Evolutionary conservation across 2,329 filamentous ascomycete genomes (phyloP), one percentile per base, ranked within the genome.

Genomic region (Ilyonectria robusta): DNA sequence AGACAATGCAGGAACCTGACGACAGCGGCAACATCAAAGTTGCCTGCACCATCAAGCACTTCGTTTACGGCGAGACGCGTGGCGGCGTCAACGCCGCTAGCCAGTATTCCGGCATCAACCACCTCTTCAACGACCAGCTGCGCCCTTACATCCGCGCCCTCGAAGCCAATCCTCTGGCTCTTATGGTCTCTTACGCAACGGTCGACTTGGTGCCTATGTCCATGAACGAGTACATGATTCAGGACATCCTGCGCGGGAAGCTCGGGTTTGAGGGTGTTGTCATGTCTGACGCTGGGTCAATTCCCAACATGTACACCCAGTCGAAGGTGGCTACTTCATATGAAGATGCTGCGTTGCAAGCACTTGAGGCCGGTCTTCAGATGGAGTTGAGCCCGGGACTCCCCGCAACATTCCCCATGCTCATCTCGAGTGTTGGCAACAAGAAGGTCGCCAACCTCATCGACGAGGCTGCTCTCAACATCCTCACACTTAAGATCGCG

Each of bases 1-100:
- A 79, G 57, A 78, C 71, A 2, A 81, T 81, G 79, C 78, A 81
- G 56, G 75, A 78, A 35, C 76, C 70, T 53, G 77, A 80, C 59
- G 67, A 74, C 3, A 51, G 75, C 15, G 78, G 78, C 21, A 79
- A 74, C 59, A 57, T 79, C 58, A 79, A 78, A 54, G 74, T 81
- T 5, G 79, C 79, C 2, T 78, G 77, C 4, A 81, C 79, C 2
- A 76, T 81, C 63, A 81, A 81, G 70, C 79, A 80, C 60, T 81
- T 76, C 65, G 72, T 81, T 4, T 81, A 77, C 44, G 79, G 79
- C n/a, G 68, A 72, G 8, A 65, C 66, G 2, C 76, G 71, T 23
- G 79, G 78, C 44, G 78, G 79, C 23, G 74, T 81, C 53, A 81
- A 81, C 68, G 60, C 64, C 0, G 79, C 78, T 6, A 78, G 75